Base-by-base conservation (phyloP, 768 basidiomycete genomes). In the Lentinula sp. region DNA sequence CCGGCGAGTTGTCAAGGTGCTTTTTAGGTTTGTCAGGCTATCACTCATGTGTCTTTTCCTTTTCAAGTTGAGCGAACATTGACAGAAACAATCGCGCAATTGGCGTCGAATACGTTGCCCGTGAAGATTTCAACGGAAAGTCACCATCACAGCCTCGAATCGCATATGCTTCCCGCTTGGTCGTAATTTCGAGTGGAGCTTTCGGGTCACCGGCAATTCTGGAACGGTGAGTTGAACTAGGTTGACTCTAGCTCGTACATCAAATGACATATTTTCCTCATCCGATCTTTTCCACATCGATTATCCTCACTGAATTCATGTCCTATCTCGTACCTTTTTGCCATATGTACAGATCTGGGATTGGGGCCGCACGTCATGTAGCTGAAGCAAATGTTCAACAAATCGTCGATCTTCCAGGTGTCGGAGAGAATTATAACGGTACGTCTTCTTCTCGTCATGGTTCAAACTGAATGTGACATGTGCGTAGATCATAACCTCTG, bases 341-440 rank as follows among this genome's bases (percentile, higher is more conserved):
- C 18, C 20, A 23, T 48, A 23, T 48, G 20, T 32, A 2, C 37
- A 68, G 66, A 6, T 84, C 82, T 0, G 85, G 85, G 15, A 79
- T 87, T 61, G 85, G 85, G 7, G 70, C 76, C 5, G 60, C 61
- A 0, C 67, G 68, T 0, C 62, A 79, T 57, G 70, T 85, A 35
- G 62, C 72, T 12, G 65, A 63, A 9, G 62, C 76, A 36, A 73
- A 72, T 9, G 74, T 86, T 39, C 63, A 70, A 5, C 67, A 69
- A 45, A 62, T 73, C 43, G 67, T 82, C 12, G 79, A 83, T 50
- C 76, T 85, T 13, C 82, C 83, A 0, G 79, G 79, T 35, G 84
- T 87, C 1, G 84, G 85, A 4, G 77, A 79, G 66, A 83, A 84
- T 60, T 74, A 71, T 41, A 65, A 68, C 13, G 73, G 72, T 70